Base-by-base conservation (phyloP, 192 early-diverging fungal genomes). In the Backusella tarrabulga region DNA sequence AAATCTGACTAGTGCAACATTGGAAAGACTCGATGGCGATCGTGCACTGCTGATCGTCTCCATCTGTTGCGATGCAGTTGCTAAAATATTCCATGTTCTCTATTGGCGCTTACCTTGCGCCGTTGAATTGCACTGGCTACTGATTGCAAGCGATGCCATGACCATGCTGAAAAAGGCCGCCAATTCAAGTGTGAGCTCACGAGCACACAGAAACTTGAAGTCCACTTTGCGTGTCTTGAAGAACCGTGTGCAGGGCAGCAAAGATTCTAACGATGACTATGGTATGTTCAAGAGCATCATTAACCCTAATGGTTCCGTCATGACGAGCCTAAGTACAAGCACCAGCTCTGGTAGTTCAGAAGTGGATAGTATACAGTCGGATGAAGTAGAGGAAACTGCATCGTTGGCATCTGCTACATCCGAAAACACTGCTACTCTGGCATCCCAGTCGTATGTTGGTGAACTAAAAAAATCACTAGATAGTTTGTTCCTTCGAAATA, bases 131-230 rank as follows among this genome's bases (percentile, higher is more conserved):
- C 76, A 77, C 19, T 72, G 71, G 54, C 7, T 77, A 5, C 21
- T 77, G 4, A 72, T 77, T 34, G 76, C 76, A 71, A 66, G 71
- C n/a, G 76, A 77, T 66, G 76, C 71, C 9, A 77, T 77, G 76
- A 54, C 54, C 21, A 69, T 71, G 17, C 11, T 77, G 34, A 71
- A 77, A 12, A 52, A 71, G 15, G 52, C 76, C 21, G 60, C 70
- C 4, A 71, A 77, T 44, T 34, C 46, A 8, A 44, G 34, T 34
- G 50, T 73, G 1, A 50, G 44, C 23, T 19, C 46, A 52, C 44
- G 72, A 21, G 72, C 72, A n/a, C 72, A 73, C 17, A 54, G 34
- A 32, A 73, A 73, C 15, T 11, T 73, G 50, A n/a, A n/a, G 32
- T 32, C 44, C 11, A 73, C 72, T n/a, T 36, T 73, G 17, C 72